Evolutionary conservation across 1,139 yeast genomes (phyloP), one percentile per base, ranked within the genome.

Genomic region (Yueomyces sp.): DNA sequence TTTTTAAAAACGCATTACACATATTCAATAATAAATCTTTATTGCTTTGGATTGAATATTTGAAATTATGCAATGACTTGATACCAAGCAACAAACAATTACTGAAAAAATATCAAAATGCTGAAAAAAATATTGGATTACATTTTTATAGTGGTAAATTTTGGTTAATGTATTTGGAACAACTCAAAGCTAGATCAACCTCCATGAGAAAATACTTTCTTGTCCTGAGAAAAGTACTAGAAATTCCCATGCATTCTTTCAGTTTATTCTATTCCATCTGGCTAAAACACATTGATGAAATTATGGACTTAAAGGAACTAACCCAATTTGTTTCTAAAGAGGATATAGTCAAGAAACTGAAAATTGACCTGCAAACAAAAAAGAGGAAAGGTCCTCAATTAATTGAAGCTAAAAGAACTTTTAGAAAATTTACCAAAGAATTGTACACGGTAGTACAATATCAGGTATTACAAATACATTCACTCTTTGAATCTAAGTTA

Each of bases 221-320:
- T 38, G 51, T 86, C 9, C 62, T 87, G 36, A 66, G 87, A 43
- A 68, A 78, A 38, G 64, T 81, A 7, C 59, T 84, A 7, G 85
- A 79, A 50, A 65, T 83, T 2, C 97, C 97, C 0, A 52, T 81
- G 33, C 86, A 86, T 60, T 85, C 86, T 52, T 87, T 77, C 59
- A 73, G 83, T 11, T 69, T 73, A 45, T 78, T 78, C 54, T 78
- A 71, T 59, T 65, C 68, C 38, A 47, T 63, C 27, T 67, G 75
- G 57, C 60, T 75, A 35, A 57, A 60, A 8, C 60, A 69, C 11
- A 57, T 77, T 7, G 72, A 72, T 36, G 54, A 53, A 5, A 51
- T 69, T 1, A 53, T 54, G 6, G 63, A 64, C 42, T 42, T 65
- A 9, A 57, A 58, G 12, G 64, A 63, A 28, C 42, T 65, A 4